phyloP scores from a whole-genome alignment of 371 early-diverging fungal species.

The Mortierella sp. region DNA sequence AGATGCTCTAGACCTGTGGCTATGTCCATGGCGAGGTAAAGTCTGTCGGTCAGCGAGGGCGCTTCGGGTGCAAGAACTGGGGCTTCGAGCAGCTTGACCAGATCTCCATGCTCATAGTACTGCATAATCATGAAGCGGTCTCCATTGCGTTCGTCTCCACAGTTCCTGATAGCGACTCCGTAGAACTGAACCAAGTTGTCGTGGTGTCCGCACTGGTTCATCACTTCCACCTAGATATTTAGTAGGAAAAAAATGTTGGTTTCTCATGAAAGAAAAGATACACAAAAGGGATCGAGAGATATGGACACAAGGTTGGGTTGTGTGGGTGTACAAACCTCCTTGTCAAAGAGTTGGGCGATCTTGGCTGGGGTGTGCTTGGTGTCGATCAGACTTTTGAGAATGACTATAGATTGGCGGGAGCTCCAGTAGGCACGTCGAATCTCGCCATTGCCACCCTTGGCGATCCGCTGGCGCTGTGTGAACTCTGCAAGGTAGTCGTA shows the following conservation, averaged over 20 bases:
- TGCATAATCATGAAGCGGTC: constrained; percentile 55
- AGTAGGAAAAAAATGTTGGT: neutral
- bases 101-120: constrained; percentile 45
- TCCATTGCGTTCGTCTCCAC: constrained; percentile 15
- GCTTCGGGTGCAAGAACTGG: constrained; percentile 23
- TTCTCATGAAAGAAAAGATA: neutral
- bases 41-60: constrained; percentile 29
- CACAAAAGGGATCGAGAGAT: neutral
- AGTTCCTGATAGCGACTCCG: constrained; percentile 35
- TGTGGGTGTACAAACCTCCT: constrained; percentile 25
- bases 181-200: constrained; percentile 53
- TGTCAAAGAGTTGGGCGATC: constrained; percentile 35
- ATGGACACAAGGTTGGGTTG: neutral
- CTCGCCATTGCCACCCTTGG: constrained; percentile 50
- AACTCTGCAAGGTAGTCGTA: constrained; percentile 41
- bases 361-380: constrained; percentile 24
- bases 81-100: constrained; percentile 26
- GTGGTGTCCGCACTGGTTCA: constrained; percentile 47
- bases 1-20: constrained; percentile 46
- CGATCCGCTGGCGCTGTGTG: constrained; percentile 37
- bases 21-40: constrained; percentile 47
- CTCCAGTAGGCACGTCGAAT: constrained; percentile 45
- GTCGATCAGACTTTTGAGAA: constrained; percentile 42
- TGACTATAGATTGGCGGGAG: constrained; percentile 24
- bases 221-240: constrained; percentile 43